Conservation (phyloP, 1,284 basidiomycete species). For the Marasmius sp. region DNA sequence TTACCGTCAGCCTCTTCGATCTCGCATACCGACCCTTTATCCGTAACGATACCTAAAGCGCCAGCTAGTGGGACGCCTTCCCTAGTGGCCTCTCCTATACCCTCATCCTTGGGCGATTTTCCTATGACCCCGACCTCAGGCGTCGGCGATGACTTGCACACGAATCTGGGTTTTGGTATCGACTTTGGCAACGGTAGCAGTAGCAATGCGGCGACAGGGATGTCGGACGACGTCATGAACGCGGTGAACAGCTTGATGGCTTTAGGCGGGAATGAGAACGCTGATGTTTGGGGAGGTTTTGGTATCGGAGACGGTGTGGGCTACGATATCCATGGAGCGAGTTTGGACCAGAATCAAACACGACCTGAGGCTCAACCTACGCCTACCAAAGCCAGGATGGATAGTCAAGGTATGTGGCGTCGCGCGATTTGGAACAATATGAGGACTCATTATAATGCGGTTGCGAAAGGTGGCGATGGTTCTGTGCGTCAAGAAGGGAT, state of each 20-base stretch:
- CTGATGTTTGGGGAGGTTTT: background rate
- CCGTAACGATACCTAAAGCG: conserved; percentile 5
- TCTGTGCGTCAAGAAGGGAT: conserved; percentile 4
- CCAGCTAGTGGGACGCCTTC: conserved; percentile 17
- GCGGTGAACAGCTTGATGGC: background rate
- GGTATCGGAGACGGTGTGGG: background rate
- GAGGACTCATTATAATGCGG: conserved; percentile 20
- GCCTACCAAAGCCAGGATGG: background rate
- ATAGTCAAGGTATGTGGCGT: conserved; percentile 39
- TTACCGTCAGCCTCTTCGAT: background rate
- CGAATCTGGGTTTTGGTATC: conserved; percentile 1
- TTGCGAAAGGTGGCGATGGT: conserved; percentile 13
- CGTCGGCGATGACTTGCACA: background rate
- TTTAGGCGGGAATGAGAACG: background rate
- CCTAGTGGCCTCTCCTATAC: conserved; percentile 16
- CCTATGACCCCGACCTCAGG: conserved; percentile 15
- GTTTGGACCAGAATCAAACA: too few relatives aligned
- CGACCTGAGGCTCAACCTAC: background rate
- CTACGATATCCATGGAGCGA: too few relatives aligned
- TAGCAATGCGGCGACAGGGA: background rate
- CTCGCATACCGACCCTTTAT: background rate
- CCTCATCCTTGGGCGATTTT: conserved; percentile 13
- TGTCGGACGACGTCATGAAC: background rate
- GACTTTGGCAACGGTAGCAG: background rate
- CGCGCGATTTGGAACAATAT: conserved; percentile 27